Evolutionary conservation across 495 filamentous ascomycete species (phyloP), one percentile per base, ranked within the genome.

Genomic region (Penicillium maclennaniae): DNA sequence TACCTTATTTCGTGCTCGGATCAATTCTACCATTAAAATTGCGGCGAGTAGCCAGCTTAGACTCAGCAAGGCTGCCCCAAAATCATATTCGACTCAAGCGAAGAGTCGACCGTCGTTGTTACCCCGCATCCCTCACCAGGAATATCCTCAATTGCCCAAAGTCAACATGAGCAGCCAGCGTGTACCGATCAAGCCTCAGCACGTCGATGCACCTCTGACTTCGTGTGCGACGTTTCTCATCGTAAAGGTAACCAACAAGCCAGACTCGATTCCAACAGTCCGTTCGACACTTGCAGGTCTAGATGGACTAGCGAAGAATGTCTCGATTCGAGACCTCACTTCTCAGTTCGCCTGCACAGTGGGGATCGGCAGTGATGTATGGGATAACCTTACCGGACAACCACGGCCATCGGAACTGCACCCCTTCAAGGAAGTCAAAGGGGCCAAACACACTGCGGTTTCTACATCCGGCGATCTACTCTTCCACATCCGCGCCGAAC

Each of bases 401-500:
- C 75, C 75, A 8, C 71, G 68, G 6, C 79, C 80, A 3, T 44
- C 67, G 3, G 79, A 83, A 58, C 75, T 83, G 1, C 80, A 73
- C 45, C 73, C 79, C 3, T 83, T 83, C 58, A 64, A 46, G 7
- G 66, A 66, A 20, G 55, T 83, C 12, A 62, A 71, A 31, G 80
- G 80, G 39, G 51, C 48, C 4, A 68, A 60, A 26, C 77, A 77
- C 47, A 75, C 72, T 2, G 77, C 78, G 1, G 53, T 77, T 27
- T 78, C 78, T 0, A 82, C 79, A 3, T 77, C 79, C 0, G 79
- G 79, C 0, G 79, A 83, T 49, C 51, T 82, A 6, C 69, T 83
- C 4, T 80, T 83, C 57, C 80, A 82, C 58, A 82, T 83, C 54
- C 76, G 79, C 47, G 65, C 78, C 0, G 79, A 82, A 54, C 73